These are phyloP conservation scores for Xerocomus potaroensis DNA, from an alignment of 768 basidiomycete species.

Conservation along the genomic window DNA sequence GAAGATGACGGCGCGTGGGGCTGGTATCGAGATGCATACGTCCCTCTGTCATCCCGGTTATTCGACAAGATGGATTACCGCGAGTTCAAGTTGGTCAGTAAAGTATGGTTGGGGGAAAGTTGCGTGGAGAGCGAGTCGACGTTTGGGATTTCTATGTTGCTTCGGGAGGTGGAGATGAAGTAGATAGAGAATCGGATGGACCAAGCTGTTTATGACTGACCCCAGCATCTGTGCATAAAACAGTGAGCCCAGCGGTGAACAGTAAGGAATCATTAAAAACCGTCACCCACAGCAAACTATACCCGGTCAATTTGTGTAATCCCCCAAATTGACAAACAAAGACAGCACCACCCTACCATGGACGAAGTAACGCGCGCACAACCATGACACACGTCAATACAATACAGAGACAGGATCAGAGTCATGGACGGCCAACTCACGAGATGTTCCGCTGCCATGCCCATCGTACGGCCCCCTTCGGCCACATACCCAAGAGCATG, in stretches of 20 bases:
- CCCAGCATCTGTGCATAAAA: background rate
- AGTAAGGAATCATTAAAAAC: too few species aligned
- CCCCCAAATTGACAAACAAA: conserved; percentile 4
- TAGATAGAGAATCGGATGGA: background rate
- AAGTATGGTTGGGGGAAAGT: conserved; percentile 33
- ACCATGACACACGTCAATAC: too few species aligned
- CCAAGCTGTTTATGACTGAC: background rate
- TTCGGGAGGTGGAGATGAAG: conserved; percentile 36
- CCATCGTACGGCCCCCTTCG: background rate
- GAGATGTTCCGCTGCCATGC: conserved; percentile 1
- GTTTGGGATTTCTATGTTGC: conserved; percentile 44
- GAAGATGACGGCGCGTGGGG: conserved; percentile 22
- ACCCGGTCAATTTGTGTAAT: background rate
- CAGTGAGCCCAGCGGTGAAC: background rate
- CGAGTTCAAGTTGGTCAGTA: conserved; percentile 36
- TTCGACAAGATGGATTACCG: conserved; percentile 46
- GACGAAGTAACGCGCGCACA: background rate
- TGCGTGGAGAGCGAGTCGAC: conserved; percentile 24
- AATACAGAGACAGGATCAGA: too few species aligned
- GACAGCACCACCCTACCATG: background rate
- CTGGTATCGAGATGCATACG: conserved; percentile 39
- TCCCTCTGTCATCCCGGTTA: conserved; percentile 45
- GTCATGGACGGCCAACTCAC: background rate
- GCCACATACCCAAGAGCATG: background rate
- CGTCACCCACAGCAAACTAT: background rate